phyloP scores from a whole-genome alignment of 768 basidiomycete species.

The Gymnopilus junonius region DNA sequence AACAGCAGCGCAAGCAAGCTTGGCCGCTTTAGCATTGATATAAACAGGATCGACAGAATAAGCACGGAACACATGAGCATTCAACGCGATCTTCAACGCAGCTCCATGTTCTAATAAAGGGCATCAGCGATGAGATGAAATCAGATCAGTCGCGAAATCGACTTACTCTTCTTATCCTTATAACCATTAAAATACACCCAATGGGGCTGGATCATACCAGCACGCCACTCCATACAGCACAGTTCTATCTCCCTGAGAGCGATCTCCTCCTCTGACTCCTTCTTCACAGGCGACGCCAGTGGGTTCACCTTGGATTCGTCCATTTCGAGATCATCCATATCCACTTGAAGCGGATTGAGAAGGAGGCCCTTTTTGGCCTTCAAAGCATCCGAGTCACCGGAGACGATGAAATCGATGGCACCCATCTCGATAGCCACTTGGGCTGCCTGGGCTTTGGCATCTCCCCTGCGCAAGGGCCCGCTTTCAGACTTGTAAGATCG shows the following conservation, averaged over 20 bases:
- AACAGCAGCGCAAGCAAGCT: constrained; percentile 53
- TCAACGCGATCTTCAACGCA: constrained; percentile 58
- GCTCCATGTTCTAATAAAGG: constrained; percentile 50
- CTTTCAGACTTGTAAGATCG: constrained; percentile 60
- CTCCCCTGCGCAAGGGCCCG: constrained; percentile 46
- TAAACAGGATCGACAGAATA: constrained; percentile 55
- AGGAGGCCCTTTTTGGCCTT: constrained; percentile 38
- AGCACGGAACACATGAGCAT: constrained; percentile 50
- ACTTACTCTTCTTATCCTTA: constrained; percentile 48
- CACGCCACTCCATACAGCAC: constrained; percentile 59
- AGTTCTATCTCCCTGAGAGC: constrained; percentile 50
- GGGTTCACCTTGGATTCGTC: constrained; percentile 8
- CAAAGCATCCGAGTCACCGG: constrained; percentile 43
- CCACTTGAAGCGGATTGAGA: constrained; percentile 35
- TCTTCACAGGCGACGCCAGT: constrained; percentile 9
- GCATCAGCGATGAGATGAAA: not conserved
- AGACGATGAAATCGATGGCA: constrained; percentile 59
- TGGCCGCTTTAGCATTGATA: constrained; percentile 47
- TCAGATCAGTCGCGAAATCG: not conserved
- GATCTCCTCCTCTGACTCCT: constrained; percentile 21
- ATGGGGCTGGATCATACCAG: constrained; percentile 50
- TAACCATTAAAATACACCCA: constrained; percentile 57
- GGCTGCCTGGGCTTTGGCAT: constrained; percentile 59
- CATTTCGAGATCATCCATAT: constrained; percentile 21
- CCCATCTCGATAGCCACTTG: constrained; percentile 61